Conservation (phyloP, 1,284 basidiomycete species). For the Ustilago trichophora region DNA sequence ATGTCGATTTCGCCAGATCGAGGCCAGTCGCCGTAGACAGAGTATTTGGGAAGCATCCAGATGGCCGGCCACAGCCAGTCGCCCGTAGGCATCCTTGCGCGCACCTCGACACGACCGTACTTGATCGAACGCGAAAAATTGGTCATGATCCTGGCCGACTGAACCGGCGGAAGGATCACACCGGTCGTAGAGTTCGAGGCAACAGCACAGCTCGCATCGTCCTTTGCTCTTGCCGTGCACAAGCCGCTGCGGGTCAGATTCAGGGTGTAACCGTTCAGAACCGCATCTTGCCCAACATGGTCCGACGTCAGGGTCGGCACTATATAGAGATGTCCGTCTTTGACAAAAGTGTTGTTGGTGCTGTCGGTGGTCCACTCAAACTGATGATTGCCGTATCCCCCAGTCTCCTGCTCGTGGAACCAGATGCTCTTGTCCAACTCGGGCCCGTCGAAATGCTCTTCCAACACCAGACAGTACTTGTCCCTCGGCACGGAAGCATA, state of each 20-base stretch:
- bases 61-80: constrained; percentile 84
- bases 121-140: constrained; percentile 73
- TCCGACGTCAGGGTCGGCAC: constrained; percentile 83
- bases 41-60: constrained; percentile 79
- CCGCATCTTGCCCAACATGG: constrained; percentile 72
- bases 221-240: constrained; percentile 74
- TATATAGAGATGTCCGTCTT: constrained; percentile 79
- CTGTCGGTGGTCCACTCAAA: constrained; percentile 85
- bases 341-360: constrained; percentile 79
- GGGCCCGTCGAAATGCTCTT: constrained; percentile 80
- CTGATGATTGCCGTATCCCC: constrained; percentile 85
- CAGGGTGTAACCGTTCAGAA: constrained; percentile 77
- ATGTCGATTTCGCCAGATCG: constrained; percentile 80
- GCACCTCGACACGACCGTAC: constrained; percentile 83
- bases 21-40: constrained; percentile 81
- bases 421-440: constrained; percentile 73
- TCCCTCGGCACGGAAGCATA: constrained; percentile 20
- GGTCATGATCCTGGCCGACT: constrained; percentile 80
- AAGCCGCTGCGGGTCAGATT: constrained; percentile 78
- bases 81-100: constrained; percentile 77
- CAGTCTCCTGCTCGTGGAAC: constrained; percentile 80
- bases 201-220: constrained; percentile 68
- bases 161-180: constrained; percentile 78
- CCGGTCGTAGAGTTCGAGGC: constrained; percentile 67
- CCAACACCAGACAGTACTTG: constrained; percentile 74